Conservation (phyloP, 148 eudicot genomes). For the Vaccinium darrowii region DNA sequence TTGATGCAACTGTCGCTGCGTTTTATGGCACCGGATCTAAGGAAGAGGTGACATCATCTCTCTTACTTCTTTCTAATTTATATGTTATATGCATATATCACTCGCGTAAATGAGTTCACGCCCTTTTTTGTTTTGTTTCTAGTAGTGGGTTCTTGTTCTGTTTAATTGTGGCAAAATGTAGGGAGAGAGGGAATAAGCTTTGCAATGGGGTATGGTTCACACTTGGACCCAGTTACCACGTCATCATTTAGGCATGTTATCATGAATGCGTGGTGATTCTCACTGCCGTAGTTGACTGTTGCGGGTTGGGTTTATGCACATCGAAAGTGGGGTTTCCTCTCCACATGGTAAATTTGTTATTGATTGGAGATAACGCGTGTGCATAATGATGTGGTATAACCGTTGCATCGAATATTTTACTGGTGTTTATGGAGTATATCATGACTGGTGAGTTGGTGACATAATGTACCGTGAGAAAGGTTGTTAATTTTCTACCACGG, state of each 20-base stretch:
- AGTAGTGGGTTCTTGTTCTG: neutral
- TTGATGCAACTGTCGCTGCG: constrained; percentile 92
- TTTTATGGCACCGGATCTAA: constrained; percentile 99
- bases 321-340: neutral
- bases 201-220: too few species aligned
- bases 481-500: too few species aligned
- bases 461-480: too few species aligned
- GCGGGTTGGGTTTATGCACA: neutral
- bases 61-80: neutral
- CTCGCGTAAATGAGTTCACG: neutral
- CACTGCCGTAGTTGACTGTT: neutral
- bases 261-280: neutral
- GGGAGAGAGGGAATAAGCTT: neutral
- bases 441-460: neutral
- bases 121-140: neutral
- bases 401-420: neutral
- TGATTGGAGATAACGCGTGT: neutral
- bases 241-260: neutral
- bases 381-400: neutral
- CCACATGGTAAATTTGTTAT: neutral
- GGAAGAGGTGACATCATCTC: constrained; percentile 54
- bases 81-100: neutral
- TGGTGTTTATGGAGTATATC: neutral
- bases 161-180: neutral
- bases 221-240: neutral